Evolutionary conservation across 768 basidiomycete species (phyloP), one percentile per base, ranked within the genome.

Genomic region (Naganishia friedmannii): DNA sequence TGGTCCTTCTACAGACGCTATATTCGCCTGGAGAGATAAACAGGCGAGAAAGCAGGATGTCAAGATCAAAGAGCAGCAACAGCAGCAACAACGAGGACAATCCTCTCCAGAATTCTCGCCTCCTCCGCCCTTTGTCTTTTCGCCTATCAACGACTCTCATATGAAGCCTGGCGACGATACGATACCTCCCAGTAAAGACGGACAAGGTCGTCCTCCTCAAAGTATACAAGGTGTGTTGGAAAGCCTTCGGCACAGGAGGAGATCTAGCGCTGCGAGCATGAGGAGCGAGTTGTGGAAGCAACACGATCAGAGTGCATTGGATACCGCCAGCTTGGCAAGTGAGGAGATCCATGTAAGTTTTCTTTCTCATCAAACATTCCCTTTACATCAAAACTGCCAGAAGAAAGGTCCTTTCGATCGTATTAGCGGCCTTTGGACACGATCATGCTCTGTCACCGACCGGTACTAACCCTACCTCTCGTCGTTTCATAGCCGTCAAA

Each of bases 1-100:
- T 26, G 39, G 19, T 37, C 37, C 60, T 63, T 37, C 60, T 17
- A 46, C 60, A 12, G 60, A 63, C 42, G 60, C 60, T 26, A 63
- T 63, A 39, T 63, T 63, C 42, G 60, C 60, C 23, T 63, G 60
- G 60, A 63, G 60, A 46, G 26, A 63, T 45, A 63, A 45, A 45
- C 60, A 63, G 42, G 60, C 60, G 39, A 63, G 60, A 63, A 63
- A 45, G 39, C 60, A 63, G 39, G n/a, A 31, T 26, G 42, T 2
- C 60, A 63, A 63, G n/a, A 13, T 13, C 60, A 63, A 63, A 12
- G 23, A 45, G 28, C 60, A 46, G n/a, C 57, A 37, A 21, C 32
- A 34, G 9, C 23, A 26, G 39, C 23, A 58, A 58, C 31, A 42
- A 42, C 42, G 15, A 42, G 2, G 42, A 42, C 42, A 8, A 42